phyloP scores from a whole-genome alignment of 2,329 filamentous ascomycete genomes.

The Ophiosphaerella herpotricha region DNA sequence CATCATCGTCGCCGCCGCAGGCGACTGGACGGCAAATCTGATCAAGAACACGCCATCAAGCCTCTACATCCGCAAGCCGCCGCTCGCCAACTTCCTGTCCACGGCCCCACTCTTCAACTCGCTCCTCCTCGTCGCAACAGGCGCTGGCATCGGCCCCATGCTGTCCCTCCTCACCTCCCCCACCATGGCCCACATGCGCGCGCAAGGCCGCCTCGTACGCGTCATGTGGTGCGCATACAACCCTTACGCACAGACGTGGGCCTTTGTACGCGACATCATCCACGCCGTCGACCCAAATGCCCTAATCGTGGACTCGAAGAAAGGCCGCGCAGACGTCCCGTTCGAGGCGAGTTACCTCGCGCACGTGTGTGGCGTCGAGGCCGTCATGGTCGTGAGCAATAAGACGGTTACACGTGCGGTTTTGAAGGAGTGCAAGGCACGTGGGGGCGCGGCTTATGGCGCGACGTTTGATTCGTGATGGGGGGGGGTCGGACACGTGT shows the following conservation, averaged over 20 bases:
- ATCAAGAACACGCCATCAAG: conserved; percentile 12
- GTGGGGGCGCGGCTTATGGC: conserved; percentile 22
- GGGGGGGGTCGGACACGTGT: background rate
- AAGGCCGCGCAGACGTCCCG: conserved; percentile 14
- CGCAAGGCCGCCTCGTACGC: conserved; percentile 1
- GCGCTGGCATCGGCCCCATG: conserved; percentile 29
- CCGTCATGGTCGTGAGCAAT: conserved; percentile 29
- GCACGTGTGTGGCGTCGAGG: conserved; percentile 9
- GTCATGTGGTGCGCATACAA: conserved; percentile 26
- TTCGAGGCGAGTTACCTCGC: conserved; percentile 14
- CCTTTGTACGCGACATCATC: conserved; percentile 16
- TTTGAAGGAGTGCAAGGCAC: conserved; percentile 12
- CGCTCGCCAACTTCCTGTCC: conserved; percentile 25
- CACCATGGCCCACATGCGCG: conserved; percentile 8
- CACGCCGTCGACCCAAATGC: conserved; percentile 15
- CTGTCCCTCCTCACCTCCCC: conserved; percentile 22
- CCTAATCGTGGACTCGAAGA: conserved; percentile 16
- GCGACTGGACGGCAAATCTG: conserved; percentile 40
- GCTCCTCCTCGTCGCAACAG: conserved; percentile 26
- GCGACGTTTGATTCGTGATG: conserved; percentile 30
- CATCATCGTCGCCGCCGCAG: conserved; percentile 39
- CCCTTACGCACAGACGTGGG: conserved; percentile 17
- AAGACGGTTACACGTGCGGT: conserved; percentile 18
- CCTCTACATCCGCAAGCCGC: conserved; percentile 23
- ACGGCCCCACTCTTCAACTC: conserved; percentile 20